Evolutionary conservation across 257 asterid species (phyloP).

Genomic region (Echites panduratus): DNA sequence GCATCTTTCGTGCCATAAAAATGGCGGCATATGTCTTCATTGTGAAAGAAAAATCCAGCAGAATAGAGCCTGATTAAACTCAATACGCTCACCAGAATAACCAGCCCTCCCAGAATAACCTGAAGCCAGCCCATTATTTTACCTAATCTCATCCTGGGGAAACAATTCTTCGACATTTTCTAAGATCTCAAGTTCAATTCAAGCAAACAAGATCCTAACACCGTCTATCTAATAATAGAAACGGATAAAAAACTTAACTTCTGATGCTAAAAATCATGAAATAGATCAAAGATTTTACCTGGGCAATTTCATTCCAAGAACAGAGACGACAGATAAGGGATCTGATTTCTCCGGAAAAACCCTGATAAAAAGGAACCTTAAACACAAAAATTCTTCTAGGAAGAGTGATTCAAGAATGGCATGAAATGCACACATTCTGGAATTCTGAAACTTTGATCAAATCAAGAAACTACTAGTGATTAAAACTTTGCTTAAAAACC

Average conservation of each 20-base stretch:
- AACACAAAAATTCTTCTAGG: neutral
- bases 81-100: slow-evolving; percentile 61
- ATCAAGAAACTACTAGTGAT: neutral
- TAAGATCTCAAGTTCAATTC: neutral
- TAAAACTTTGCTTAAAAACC: slow-evolving; percentile 24
- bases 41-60: slow-evolving; percentile 56
- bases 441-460: neutral
- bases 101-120: slow-evolving; percentile 54
- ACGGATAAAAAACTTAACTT: neutral
- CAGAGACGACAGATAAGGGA: slow-evolving; percentile 6
- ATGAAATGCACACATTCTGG: neutral
- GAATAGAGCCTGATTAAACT: slow-evolving; percentile 57
- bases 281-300: neutral
- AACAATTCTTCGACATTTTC: slow-evolving; percentile 39
- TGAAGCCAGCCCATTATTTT: slow-evolving; percentile 70
- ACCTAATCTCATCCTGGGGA: slow-evolving; percentile 46
- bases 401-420: neutral
- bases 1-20: slow-evolving; percentile 34
- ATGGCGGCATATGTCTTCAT: slow-evolving; percentile 69
- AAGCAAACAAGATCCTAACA: neutral
- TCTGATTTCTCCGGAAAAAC: slow-evolving; percentile 2
- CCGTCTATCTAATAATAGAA: neutral
- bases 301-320: neutral
- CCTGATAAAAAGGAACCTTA: neutral
- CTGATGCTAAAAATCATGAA: neutral